Evolutionary conservation across 768 basidiomycete genomes (phyloP).

Genomic region (Collybiopsis luxurians): DNA sequence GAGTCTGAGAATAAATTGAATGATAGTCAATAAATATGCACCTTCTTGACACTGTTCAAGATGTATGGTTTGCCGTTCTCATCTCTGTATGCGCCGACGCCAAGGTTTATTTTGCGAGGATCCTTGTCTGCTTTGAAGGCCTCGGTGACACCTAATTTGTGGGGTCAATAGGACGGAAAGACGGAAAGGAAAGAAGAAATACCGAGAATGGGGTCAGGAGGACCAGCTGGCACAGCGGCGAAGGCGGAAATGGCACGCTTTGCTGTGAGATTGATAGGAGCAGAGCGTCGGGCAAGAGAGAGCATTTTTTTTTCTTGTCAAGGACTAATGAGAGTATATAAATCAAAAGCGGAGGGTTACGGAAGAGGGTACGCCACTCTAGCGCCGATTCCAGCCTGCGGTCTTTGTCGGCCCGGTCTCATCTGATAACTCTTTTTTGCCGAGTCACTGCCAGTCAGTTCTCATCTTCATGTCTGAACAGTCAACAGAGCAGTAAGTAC

Average conservation of each 20-base stretch:
- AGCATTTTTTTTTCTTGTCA: constrained; percentile 33
- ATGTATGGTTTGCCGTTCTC: constrained; percentile 95
- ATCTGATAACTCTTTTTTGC: constrained; percentile 2
- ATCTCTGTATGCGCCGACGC: constrained; percentile 96
- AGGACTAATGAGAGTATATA: constrained; percentile 8
- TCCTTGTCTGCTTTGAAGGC: constrained; percentile 96
- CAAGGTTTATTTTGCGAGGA: constrained; percentile 93
- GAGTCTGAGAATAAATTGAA: not conserved
- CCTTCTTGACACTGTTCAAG: constrained; percentile 85
- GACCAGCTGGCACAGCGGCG: constrained; percentile 81
- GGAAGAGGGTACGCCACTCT: constrained; percentile 11
- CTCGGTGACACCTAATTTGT: constrained; percentile 64
- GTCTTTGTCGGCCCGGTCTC: constrained; percentile 1
- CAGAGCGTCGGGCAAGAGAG: constrained; percentile 49
- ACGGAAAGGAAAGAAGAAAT: constrained; percentile 17
- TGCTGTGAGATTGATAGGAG: constrained; percentile 31
- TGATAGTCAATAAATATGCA: constrained; percentile 19
- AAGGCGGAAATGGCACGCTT: constrained; percentile 65
- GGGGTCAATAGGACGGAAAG: not conserved
- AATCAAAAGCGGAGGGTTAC: constrained; percentile 20
- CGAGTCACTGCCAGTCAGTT: too few relatives aligned
- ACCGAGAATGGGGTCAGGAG: constrained; percentile 94
- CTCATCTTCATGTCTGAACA: constrained; percentile 37
- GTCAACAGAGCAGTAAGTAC: constrained; percentile 25
- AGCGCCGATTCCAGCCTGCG: not conserved